Base-by-base conservation (phyloP, 2,329 filamentous ascomycete species). In the Nemania sp. region DNA sequence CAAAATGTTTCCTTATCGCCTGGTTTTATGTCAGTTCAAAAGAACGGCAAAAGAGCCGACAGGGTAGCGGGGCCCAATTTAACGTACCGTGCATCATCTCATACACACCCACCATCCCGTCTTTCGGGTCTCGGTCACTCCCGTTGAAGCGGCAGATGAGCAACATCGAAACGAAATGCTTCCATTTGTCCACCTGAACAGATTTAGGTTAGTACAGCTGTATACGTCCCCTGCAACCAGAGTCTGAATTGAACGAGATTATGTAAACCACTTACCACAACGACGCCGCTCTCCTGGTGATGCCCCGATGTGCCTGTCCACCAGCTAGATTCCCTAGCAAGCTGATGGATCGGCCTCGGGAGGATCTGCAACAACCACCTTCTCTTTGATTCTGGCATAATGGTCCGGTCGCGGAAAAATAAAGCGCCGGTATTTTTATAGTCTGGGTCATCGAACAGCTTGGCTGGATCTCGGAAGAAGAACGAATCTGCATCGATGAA, bases 1-100 rank as follows among this genome's bases (percentile, higher is more conserved):
- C 76, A 78, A 66, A 77, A 78, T 2, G 75, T 78, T 55, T 78
- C 76, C 56, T 78, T 78, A 62, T 78, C 75, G 39, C 75, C 74
- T 58, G 19, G 30, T 19, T 40, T 37, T 15, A 34, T 36, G 47
- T 57, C 1, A 56, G 47, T 42, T 15, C 42, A 28, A 6, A 28
- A 15, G 22, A 5, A 15, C 9, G 20, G 8, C 8, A 7, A 26
- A n/a, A 24, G 19, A 20, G 5, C 34, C 6, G 14, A 2, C 30
- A 33, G 14, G 6, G 20, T 28, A 14, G 19, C 17, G 37, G 9
- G 5, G 1, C 4, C 12, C 11, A 5, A 7, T 40, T 34, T 19
- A 31, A 64, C 68, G 58, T 60, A 74, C 70, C 75, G 49, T 75
- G 76, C 28, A 77, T 70, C 72, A 77, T 72, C 46, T 77, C 74